Evolutionary conservation across 1,139 yeast genomes (phyloP), one percentile per base, ranked within the genome.

Genomic region (Scheffersomyces segobiensis): DNA sequence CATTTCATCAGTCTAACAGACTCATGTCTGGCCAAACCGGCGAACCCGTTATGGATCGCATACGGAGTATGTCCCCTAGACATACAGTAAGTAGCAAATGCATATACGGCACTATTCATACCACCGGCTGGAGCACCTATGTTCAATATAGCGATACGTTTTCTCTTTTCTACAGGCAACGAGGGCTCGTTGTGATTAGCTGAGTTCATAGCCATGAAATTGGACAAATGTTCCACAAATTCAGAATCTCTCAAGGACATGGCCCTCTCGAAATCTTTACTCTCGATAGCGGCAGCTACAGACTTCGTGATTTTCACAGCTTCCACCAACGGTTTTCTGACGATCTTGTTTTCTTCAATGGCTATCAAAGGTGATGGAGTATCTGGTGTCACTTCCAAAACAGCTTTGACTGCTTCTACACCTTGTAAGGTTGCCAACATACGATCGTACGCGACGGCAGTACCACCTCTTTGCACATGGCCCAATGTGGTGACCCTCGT

Each of bases 71-170:
- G 98, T 52, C 99, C 99, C 63, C 87, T 85, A 18, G 97, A 88
- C 78, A 93, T 82, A 78, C 97, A 91, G 78, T 93, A 93, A 22
- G 93, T 85, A 3, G 97, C 96, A 69, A 93, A 92, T 5, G 98
- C 95, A 63, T 96, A 86, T 1, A 95, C 89, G 19, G 97, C 96
- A 59, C 97, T 89, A 77, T 95, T 95, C 82, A 95, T 87, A 59
- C 97, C 98, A 62, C 97, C 96, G 18, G 98, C 96, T 49, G 99
- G 97, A 1, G 99, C 99, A 64, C 99, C 99, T 59, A 93, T 89
- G 68, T 93, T 93, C 63, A 95, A 82, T 58, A 95, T 85, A 60
- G 96, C 99, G 67, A 93, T 85, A 63, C 82, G 85, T 65, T 86
- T 80, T 64, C 89, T 79, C 67, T 87, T 77, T 42, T 76, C 79